These are phyloP conservation scores for Xylaria curta DNA, from an alignment of 495 filamentous ascomycete species.

Conservation along the genomic window DNA sequence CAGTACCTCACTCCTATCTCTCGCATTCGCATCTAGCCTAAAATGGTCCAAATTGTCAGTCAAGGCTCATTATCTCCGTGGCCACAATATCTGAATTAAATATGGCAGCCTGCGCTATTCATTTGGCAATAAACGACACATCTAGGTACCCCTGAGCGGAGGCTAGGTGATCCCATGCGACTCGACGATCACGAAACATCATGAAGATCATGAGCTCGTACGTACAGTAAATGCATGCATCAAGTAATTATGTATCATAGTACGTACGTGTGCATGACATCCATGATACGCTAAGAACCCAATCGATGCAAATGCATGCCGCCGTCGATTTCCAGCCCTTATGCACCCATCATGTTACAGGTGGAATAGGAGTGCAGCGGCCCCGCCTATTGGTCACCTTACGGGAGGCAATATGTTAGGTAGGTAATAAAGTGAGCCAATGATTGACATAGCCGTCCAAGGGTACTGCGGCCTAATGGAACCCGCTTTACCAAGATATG, in stretches of 20 bases:
- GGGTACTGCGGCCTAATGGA: background rate
- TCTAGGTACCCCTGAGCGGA: background rate
- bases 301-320: background rate
- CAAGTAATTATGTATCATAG: background rate
- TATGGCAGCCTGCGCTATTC: background rate
- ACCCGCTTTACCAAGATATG: background rate
- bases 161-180: background rate
- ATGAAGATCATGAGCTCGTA: background rate
- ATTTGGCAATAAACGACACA: background rate
- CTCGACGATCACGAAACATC: background rate
- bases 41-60: background rate
- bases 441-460: background rate
- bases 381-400: slow-evolving; percentile 17
- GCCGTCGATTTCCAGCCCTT: slow-evolving; percentile 13
- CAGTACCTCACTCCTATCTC: background rate
- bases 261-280: slow-evolving; percentile 3
- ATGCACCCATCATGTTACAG: slow-evolving; percentile 14
- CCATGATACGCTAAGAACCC: background rate
- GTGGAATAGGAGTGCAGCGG: slow-evolving; percentile 19
- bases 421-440: background rate
- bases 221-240: background rate
- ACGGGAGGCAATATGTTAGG: background rate
- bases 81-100: background rate
- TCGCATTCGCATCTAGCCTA: background rate
- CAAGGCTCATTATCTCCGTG: background rate